Percentiles rank a stretch among this genome's conserved stretches.
phyloP scores from a whole-genome alignment of 495 filamentous ascomycete genomes.

The Penicillium manginii region DNA sequence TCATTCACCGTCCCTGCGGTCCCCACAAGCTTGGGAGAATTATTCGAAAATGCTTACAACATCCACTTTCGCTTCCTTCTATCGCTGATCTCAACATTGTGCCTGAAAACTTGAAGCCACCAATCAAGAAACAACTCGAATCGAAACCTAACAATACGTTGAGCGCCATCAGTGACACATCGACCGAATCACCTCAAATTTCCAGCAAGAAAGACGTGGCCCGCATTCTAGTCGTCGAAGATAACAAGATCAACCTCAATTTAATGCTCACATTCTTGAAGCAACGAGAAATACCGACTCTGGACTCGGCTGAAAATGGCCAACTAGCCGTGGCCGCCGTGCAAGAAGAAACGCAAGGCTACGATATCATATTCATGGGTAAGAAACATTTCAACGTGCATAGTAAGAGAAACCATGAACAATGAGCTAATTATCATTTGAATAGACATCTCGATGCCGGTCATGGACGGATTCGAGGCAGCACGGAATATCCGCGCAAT shows the following conservation, averaged over 20 bases:
- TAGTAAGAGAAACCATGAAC: not conserved
- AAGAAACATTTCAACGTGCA: not conserved
- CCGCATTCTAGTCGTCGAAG: conserved; percentile 68
- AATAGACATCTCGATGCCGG: conserved; percentile 70
- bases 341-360: conserved; percentile 37
- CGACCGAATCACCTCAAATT: not conserved
- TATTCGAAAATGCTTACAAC: conserved; percentile 39
- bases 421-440: not conserved
- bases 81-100: not conserved
- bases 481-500: conserved; percentile 64
- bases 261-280: conserved; percentile 63
- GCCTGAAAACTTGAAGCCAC: not conserved
- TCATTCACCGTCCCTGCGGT: conserved; percentile 56
- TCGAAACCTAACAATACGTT: not conserved
- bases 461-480: conserved; percentile 73
- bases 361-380: conserved; percentile 59
- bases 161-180: not conserved
- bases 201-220: not conserved
- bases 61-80: not conserved
- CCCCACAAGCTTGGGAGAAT: conserved; percentile 64
- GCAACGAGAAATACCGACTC: conserved; percentile 38
- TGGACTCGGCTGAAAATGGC: conserved; percentile 54
- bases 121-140: not conserved
- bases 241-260: conserved; percentile 73
- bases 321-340: conserved; percentile 51